phyloP scores from a whole-genome alignment of 805 yeast genomes.

The Metschnikowia cerradonensis region DNA sequence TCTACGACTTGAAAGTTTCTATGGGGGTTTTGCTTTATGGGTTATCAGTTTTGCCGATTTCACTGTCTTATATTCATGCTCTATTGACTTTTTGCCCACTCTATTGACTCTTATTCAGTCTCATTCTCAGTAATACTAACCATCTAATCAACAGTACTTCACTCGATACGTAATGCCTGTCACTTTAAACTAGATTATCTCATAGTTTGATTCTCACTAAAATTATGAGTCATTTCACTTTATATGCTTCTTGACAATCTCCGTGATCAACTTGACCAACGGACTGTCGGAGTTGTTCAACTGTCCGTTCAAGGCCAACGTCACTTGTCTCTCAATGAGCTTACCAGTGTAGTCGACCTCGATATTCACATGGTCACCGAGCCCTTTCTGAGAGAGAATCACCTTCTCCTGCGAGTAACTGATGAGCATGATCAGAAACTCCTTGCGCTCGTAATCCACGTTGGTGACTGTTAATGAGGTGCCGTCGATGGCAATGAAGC shows the following conservation, averaged over 20 bases:
- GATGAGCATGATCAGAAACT: slow-evolving; percentile 85
- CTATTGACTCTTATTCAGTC: too few relatives aligned
- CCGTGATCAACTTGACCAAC: slow-evolving; percentile 44
- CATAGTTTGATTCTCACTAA: too few relatives aligned
- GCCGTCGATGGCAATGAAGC: slow-evolving; percentile 91
- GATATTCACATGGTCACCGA: slow-evolving; percentile 71
- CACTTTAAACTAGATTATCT: too few relatives aligned
- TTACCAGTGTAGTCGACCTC: slow-evolving; percentile 96
- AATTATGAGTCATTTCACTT: neutral
- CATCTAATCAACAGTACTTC: too few relatives aligned
- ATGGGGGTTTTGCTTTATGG: too few relatives aligned
- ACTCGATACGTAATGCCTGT: too few relatives aligned
- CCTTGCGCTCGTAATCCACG: slow-evolving; percentile 55
- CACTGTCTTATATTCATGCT: neutral
- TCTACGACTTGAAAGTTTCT: too few relatives aligned
- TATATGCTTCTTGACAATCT: slow-evolving; percentile 24
- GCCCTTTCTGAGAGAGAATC: slow-evolving; percentile 57
- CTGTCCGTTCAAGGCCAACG: slow-evolving; percentile 51
- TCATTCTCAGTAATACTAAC: too few relatives aligned
- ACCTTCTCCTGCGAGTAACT: slow-evolving; percentile 86
- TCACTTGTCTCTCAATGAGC: slow-evolving; percentile 82
- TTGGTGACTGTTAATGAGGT: slow-evolving; percentile 83
- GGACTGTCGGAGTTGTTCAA: slow-evolving; percentile 45
- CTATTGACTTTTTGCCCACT: neutral
- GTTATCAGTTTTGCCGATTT: neutral